Base-by-base conservation (phyloP, 768 basidiomycete species). In the Boletus vermiculosoides region DNA sequence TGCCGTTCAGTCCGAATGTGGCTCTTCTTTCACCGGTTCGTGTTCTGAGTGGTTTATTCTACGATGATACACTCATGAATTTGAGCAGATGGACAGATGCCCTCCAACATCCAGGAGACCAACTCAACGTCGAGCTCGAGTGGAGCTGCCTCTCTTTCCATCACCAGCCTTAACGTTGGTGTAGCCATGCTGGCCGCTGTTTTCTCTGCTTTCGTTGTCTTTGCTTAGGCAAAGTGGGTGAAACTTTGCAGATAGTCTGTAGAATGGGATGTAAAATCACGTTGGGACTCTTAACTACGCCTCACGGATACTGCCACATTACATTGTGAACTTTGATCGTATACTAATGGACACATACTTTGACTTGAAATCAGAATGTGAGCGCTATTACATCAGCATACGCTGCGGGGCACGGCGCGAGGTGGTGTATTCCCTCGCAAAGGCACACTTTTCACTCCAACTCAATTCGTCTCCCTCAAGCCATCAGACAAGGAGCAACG, bases 11-110 rank as follows among this genome's bases (percentile, higher is more conserved):
- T 49, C 58, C 18, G 23, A 57, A 8, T 86, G 85, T 59, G 84
- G 84, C 13, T 63, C 80, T 42, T 70, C 72, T 13, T 86, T 85
- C 70, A 79, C 74, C 45, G 73, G 84, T 86, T 66, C 56, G 79
- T 69, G 7, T 46, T 48, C n/a, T 12, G 11, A n/a, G 20, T 20
- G 0, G 16, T 18, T 20, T 39, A 9, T 40, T 23, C 2, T 40
- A 10, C 23, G 22, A 34, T 18, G 3, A 12, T 33, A 11, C 9
- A 40, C 54, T 65, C 30, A 66, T 16, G 7, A 13, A n/a, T 37
- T 58, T 33, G 46, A 46, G 15, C 33, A 74, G 73, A 73, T 41
- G 71, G 73, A 25, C 64, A 69, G 48, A 66, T 63, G 40, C 73
- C 73, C 3, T 63, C 73, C 31, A 42, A 3, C 51, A 64, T 73